Evolutionary conservation across 768 basidiomycete genomes (phyloP), one percentile per base, ranked within the genome.

Genomic region (Lactifluus volemus): DNA sequence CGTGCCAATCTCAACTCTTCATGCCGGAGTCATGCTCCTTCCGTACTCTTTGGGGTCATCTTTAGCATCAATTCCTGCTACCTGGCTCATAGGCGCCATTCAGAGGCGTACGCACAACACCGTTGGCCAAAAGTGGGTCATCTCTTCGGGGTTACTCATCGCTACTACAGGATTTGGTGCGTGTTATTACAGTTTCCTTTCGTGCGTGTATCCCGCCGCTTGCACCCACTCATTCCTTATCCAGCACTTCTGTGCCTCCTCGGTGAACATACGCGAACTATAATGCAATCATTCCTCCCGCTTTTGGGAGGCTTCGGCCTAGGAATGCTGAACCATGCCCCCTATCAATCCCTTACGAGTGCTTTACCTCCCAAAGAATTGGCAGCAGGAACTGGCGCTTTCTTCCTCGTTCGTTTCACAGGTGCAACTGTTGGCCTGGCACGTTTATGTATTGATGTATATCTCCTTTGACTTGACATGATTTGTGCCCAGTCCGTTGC

Each of bases 41-140:
- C 89, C 91, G 10, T 92, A 91, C 75, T 89, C 91, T 53, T 81
- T 92, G 53, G 91, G 89, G 53, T 86, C 90, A 36, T 90, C 90
- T 25, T 69, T 92, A 59, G 86, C 90, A 48, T 91, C 91, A 11
- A 84, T 93, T 77, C 89, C 90, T 29, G 85, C 81, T 42, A 88
- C 91, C 17, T 89, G 88, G 88, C 79, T 88, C 66, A 87, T 92
- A 66, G 82, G 79, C 49, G 83, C 80, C 63, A 82, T 79, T 78
- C 85, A 89, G 71, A 75, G 70, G 62, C 77, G 75, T 58, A 81
- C 77, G n/a, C 71, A 75, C 21, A 78, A 84, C 67, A 86, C 82
- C 14, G 77, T 76, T 49, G 85, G 82, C 51, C 86, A 88, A 71
- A 88, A 86, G 70, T 74, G 78, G 71, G 76, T 83, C 52, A 86